These are phyloP conservation scores for Fusarium newnesense DNA, from an alignment of 2,329 filamentous ascomycete species.

Conservation along the genomic window DNA sequence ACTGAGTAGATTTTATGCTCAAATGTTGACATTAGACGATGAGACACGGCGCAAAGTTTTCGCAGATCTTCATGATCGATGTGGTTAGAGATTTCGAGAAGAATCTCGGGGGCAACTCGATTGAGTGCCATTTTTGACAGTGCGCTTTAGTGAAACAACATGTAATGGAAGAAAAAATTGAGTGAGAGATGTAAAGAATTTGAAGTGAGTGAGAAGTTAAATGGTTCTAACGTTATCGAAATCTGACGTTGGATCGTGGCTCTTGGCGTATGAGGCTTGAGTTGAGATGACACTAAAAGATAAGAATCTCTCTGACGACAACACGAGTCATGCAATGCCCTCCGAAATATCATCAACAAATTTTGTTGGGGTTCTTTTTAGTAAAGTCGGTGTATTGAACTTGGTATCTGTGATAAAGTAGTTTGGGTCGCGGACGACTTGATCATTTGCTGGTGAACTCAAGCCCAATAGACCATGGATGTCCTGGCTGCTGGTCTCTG, in stretches of 20 bases:
- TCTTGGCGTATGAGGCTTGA: background rate
- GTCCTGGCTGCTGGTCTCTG: too few species aligned
- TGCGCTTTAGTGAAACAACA: rapidly evolving
- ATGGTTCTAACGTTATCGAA: background rate
- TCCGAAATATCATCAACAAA: background rate
- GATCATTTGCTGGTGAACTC: background rate
- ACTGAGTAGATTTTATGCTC: background rate
- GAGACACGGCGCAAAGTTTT: background rate
- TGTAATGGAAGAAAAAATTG: background rate
- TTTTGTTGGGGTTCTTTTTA: background rate
- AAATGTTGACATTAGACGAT: background rate
- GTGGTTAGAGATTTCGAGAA: background rate
- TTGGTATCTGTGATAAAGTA: background rate
- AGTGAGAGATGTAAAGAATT: too few species aligned
- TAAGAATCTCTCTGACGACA: background rate
- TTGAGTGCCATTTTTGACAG: background rate
- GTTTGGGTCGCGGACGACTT: rapidly evolving
- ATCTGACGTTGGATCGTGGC: background rate
- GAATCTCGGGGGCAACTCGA: background rate
- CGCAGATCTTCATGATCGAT: background rate
- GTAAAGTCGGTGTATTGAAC: background rate
- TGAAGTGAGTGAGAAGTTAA: background rate
- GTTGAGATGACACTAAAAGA: background rate
- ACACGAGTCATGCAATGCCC: background rate
- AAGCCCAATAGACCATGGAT: rapidly evolving